Evolutionary conservation across 805 yeast species (phyloP).

Genomic region (Metschnikowia santaceciliae): DNA sequence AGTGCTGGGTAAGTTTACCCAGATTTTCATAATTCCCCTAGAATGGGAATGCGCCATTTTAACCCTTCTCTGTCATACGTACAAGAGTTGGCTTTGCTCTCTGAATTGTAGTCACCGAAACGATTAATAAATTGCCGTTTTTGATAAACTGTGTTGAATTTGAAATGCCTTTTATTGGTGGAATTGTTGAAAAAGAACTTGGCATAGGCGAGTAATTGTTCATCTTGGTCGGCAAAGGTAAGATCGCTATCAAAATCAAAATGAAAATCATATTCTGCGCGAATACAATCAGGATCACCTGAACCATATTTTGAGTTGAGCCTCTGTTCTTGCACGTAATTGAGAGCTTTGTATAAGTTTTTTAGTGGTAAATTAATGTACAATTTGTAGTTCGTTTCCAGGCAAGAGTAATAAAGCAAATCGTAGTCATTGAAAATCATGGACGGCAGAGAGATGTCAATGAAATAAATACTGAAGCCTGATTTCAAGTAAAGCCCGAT

Average conservation of each 20-base stretch:
- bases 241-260: slow-evolving; percentile 5
- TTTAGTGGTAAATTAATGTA: slow-evolving; percentile 46
- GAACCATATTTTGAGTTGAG: slow-evolving; percentile 14
- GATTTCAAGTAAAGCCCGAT: slow-evolving; percentile 51
- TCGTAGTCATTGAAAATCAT: slow-evolving; percentile 40
- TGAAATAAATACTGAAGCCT: slow-evolving; percentile 44
- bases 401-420: slow-evolving; percentile 38
- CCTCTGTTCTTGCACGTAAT: slow-evolving; percentile 28
- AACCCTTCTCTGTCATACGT: slow-evolving; percentile 34
- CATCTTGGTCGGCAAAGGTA: slow-evolving; percentile 7
- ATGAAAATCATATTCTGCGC: slow-evolving; percentile 19
- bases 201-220: slow-evolving; percentile 28
- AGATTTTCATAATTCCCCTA: slow-evolving; percentile 29
- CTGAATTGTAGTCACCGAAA: slow-evolving; percentile 36
- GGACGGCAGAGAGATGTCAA: slow-evolving; percentile 42
- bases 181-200: slow-evolving; percentile 32
- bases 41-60: slow-evolving; percentile 41
- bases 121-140: slow-evolving; percentile 39
- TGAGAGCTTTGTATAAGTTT: slow-evolving; percentile 44
- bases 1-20: neutral
- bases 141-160: slow-evolving; percentile 40
- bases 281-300: slow-evolving; percentile 16
- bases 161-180: slow-evolving; percentile 30
- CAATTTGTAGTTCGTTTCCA: slow-evolving; percentile 38
- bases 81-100: slow-evolving; percentile 19